Conservation (phyloP, 768 basidiomycete species). For the Hypsizygus marmoreus region DNA sequence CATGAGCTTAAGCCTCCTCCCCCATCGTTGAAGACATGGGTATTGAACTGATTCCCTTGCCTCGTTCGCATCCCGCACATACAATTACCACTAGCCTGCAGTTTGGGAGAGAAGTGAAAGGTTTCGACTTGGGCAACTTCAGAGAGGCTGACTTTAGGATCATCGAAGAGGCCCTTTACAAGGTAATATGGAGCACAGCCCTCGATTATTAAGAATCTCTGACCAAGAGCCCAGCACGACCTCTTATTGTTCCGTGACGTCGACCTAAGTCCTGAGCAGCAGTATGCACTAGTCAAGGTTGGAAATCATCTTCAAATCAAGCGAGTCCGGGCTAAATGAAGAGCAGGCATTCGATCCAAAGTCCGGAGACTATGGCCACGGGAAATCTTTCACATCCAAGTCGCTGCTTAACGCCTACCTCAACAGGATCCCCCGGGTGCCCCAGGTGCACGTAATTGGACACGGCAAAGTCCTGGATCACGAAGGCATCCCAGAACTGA, state of each 20-base stretch:
- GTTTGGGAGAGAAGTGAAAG: slow-evolving; percentile 80
- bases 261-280: slow-evolving; percentile 74
- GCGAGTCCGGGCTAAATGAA: slow-evolving; percentile 6
- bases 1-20: no score
- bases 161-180: slow-evolving; percentile 74
- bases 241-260: slow-evolving; percentile 75
- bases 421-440: slow-evolving; percentile 86
- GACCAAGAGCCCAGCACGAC: slow-evolving; percentile 49
- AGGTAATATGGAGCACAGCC: slow-evolving; percentile 43
- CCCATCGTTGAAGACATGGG: no score
- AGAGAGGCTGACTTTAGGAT: slow-evolving; percentile 63
- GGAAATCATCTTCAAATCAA: slow-evolving; percentile 16
- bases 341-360: slow-evolving; percentile 78
- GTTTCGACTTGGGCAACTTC: slow-evolving; percentile 66
- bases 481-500: slow-evolving; percentile 76
- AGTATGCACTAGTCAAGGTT: slow-evolving; percentile 85
- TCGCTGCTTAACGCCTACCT: slow-evolving; percentile 88
- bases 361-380: slow-evolving; percentile 75
- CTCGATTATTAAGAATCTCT: background rate
- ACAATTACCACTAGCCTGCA: slow-evolving; percentile 61
- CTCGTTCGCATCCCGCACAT: slow-evolving; percentile 71
- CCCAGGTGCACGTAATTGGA: slow-evolving; percentile 91
- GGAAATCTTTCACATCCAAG: slow-evolving; percentile 69
- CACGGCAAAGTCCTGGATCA: slow-evolving; percentile 81
- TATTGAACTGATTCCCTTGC: slow-evolving; percentile 65